Evolutionary conservation across 306 rosid genomes (phyloP), one percentile per base, ranked within the genome.

Genomic region (Quercus gilva): DNA sequence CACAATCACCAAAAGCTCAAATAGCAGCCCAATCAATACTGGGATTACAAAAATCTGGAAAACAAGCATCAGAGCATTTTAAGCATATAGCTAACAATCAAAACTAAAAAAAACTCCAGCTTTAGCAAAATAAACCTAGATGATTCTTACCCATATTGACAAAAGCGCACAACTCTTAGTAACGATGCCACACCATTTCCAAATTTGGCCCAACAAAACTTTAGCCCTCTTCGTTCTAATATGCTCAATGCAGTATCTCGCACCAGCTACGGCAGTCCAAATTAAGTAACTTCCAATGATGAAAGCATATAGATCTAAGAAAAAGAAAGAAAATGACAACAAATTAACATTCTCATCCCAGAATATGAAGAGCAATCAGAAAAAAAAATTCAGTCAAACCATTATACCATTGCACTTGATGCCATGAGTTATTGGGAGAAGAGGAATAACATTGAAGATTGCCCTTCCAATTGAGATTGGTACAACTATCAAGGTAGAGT

Each of bases 1-100:
- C 74, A 96, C 98, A 64, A 96, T 93, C 75, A 96, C 99, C 91
- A 96, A 74, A 90, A 96, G 99, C 91, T 96, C 99, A 90, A 96
- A 96, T 52, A 96, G 98, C 68, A 96, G 87, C 71, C 99, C 99
- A 59, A 96, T 96, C 58, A 96, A 83, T 74, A 96, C 96, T 1
- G 99, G 99, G 82, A 96, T 96, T 65, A 96, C 93, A 82, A 96
- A 91, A 81, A 96, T 89, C 99, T 96, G 90, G 35, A 80, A 76
- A 33, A 77, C 84, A 80, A 71, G 71, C 58, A 8, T 64, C 73
- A 45, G 65, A 74, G 23, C 80, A 82, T 77, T 41, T 12, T n/a
- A 58, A 19, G 18, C 29, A 61, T 15, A 65, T 41, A 19, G 55
- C 68, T 63, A 33, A 20, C 74, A 37, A 65, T 69, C 26, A 19